Conservation (phyloP, 2,329 filamentous ascomycete species). For the Knoxdaviesia proteae region DNA sequence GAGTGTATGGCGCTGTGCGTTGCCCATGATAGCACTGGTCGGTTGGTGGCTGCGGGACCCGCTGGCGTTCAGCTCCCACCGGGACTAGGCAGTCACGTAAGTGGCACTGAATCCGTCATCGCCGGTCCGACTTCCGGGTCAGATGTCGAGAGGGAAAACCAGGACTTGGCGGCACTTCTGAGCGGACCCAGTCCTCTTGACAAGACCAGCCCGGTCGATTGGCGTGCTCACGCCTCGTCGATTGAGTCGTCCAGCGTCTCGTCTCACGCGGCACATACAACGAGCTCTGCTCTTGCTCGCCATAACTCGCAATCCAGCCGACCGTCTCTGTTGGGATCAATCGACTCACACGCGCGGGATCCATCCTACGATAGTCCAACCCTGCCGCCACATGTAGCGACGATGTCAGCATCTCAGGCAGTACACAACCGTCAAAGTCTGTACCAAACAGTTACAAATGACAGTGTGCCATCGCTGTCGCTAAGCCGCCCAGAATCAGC, state of each 20-base stretch:
- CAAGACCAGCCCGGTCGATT: no score
- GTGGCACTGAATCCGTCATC: no score
- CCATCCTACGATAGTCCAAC: slow-evolving; percentile 38
- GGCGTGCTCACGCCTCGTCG: no score
- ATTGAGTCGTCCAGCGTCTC: no score
- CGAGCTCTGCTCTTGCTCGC: slow-evolving; percentile 4
- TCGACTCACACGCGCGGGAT: slow-evolving; percentile 17
- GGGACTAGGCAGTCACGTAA: no score
- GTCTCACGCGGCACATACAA: no score
- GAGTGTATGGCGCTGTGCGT: slow-evolving; percentile 53
- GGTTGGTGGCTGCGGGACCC: not conserved
- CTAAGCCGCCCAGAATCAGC: slow-evolving; percentile 27
- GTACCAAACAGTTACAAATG: slow-evolving; percentile 33
- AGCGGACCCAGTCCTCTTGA: no score
- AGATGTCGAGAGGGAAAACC: no score
- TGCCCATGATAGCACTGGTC: slow-evolving; percentile 1
- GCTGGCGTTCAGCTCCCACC: no score
- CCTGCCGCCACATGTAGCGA: slow-evolving; percentile 29
- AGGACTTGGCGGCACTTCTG: no score
- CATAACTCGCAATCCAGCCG: slow-evolving; percentile 29
- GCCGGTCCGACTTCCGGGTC: no score
- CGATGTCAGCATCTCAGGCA: slow-evolving; percentile 34
- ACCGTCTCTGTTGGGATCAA: slow-evolving; percentile 26
- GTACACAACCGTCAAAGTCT: slow-evolving; percentile 33
- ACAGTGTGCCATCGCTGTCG: slow-evolving; percentile 33